These are phyloP conservation scores for Microascus cirrosus DNA, from an alignment of 2,329 filamentous ascomycete genomes.

Conservation along the genomic window DNA sequence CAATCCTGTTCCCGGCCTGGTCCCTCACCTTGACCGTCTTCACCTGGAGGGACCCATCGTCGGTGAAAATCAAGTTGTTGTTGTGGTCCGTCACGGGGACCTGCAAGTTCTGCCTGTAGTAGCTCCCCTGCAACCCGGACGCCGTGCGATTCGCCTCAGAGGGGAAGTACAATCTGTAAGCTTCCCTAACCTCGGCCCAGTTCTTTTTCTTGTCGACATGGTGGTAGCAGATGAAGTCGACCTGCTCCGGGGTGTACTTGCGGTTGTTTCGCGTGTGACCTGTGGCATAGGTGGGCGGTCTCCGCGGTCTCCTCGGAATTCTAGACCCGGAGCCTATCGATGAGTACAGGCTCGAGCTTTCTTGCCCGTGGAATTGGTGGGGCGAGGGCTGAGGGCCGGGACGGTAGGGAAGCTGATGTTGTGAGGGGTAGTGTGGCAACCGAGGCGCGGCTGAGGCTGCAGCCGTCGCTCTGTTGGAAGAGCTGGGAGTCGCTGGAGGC, in stretches of 20 bases:
- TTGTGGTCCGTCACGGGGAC: constrained; percentile 27
- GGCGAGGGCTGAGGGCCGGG: neutral
- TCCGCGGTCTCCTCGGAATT: constrained; percentile 6
- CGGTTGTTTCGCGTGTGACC: constrained; percentile 18
- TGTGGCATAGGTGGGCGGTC: constrained; percentile 9
- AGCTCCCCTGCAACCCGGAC: constrained; percentile 27
- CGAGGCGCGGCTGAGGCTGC: neutral
- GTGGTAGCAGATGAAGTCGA: constrained; percentile 31
- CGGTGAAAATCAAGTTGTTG: constrained; percentile 27
- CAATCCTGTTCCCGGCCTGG: constrained; percentile 13
- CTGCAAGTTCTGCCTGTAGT: constrained; percentile 29
- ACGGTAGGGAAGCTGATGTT: neutral
- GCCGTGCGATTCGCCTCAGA: constrained; percentile 6
- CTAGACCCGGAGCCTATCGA: neutral
- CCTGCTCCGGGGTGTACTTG: constrained; percentile 30
- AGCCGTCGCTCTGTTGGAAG: constrained; percentile 11
- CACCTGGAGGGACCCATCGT: constrained; percentile 17
- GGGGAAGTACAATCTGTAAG: constrained; percentile 7
- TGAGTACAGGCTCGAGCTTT: neutral
- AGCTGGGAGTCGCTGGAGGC: constrained; percentile 7
- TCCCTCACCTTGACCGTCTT: constrained; percentile 10
- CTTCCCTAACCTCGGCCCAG: constrained; percentile 15
- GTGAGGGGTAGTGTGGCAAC: neutral
- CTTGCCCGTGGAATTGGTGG: neutral
- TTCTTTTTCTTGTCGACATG: constrained; percentile 30